Conservation (phyloP, 2,329 filamentous ascomycete species). For the Diaporthe nobilis region DNA sequence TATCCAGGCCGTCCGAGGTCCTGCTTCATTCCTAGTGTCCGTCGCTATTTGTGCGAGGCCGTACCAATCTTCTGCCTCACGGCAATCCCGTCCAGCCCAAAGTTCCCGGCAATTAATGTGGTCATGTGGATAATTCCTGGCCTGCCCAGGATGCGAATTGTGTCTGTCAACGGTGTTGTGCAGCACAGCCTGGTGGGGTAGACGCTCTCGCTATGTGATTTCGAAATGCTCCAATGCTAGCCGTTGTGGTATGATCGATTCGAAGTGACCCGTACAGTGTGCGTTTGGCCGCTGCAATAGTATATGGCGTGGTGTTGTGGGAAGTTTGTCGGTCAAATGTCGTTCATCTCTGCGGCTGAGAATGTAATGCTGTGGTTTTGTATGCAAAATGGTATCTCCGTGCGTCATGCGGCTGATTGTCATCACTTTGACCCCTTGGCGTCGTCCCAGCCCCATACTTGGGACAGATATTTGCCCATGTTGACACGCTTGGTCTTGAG, state of each 20-base stretch:
- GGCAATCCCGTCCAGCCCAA: not conserved
- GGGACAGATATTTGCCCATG: constrained; percentile 93
- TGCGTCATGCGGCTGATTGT: not conserved
- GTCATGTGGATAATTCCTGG: not conserved
- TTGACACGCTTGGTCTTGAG: constrained; percentile 98
- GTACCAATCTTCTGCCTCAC: constrained; percentile 7
- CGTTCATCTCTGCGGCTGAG: constrained; percentile 3
- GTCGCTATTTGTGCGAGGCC: constrained; percentile 9
- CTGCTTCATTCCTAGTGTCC: constrained; percentile 11
- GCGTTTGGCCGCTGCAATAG: not conserved
- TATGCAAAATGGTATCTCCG: constrained; percentile 4
- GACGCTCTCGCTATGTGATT: constrained; percentile 27
- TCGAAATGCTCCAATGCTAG: constrained; percentile 30
- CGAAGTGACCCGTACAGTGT: not conserved
- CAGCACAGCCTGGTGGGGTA: not conserved
- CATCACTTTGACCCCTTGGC: constrained; percentile 39
- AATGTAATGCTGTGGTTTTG: constrained; percentile 10
- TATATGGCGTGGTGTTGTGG: not conserved
- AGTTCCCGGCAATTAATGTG: constrained; percentile 10
- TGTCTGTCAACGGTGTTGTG: not conserved
- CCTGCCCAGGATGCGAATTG: constrained; percentile 5
- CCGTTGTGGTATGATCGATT: constrained; percentile 2
- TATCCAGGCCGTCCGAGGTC: not conserved
- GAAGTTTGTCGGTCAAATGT: constrained; percentile 15
- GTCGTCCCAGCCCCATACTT: constrained; percentile 98